phyloP scores from a whole-genome alignment of 2,329 filamentous ascomycete species.

The Neofusicoccum kwambonambiense region DNA sequence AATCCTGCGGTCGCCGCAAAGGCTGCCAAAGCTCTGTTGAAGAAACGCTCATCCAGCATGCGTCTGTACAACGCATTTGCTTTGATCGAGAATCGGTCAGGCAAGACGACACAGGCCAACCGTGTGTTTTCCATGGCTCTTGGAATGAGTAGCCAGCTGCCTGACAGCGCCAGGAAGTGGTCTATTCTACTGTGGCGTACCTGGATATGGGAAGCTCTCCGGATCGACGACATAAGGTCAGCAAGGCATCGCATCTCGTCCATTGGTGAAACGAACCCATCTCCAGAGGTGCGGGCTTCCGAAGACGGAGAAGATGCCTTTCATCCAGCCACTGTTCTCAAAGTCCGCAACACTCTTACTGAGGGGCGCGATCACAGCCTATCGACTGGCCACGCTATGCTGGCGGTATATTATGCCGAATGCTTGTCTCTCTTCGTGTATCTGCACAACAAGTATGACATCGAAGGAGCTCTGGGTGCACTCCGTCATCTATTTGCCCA shows the following conservation, averaged over 20 bases:
- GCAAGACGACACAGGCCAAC: constrained; percentile 57
- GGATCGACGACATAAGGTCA: constrained; percentile 33
- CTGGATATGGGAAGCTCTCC: constrained; percentile 69
- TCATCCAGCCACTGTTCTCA: constrained; percentile 22
- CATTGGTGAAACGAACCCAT: constrained; percentile 24
- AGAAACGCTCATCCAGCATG: constrained; percentile 61
- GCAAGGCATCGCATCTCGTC: constrained; percentile 37
- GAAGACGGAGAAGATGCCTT: neutral
- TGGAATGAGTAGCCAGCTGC: constrained; percentile 51
- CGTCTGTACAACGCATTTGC: constrained; percentile 78
- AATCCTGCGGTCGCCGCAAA: constrained; percentile 62
- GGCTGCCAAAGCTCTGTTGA: constrained; percentile 71
- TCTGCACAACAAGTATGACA: constrained; percentile 46
- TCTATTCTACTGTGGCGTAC: constrained; percentile 55
- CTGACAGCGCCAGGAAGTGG: constrained; percentile 36
- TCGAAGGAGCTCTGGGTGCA: constrained; percentile 38
- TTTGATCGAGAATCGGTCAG: constrained; percentile 63
- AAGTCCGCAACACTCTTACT: constrained; percentile 42
- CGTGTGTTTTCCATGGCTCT: constrained; percentile 69
- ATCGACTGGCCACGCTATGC: constrained; percentile 40
- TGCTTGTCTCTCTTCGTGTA: constrained; percentile 67
- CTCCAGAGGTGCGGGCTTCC: neutral
- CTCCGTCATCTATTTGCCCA: constrained; percentile 32
- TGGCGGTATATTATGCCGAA: constrained; percentile 58
- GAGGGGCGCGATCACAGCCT: constrained; percentile 58